A percentile compares a stretch with the other conserved stretches of the same genome.
phyloP scores from a whole-genome alignment of 2,329 filamentous ascomycete species.

The Colletotrichum magnum region DNA sequence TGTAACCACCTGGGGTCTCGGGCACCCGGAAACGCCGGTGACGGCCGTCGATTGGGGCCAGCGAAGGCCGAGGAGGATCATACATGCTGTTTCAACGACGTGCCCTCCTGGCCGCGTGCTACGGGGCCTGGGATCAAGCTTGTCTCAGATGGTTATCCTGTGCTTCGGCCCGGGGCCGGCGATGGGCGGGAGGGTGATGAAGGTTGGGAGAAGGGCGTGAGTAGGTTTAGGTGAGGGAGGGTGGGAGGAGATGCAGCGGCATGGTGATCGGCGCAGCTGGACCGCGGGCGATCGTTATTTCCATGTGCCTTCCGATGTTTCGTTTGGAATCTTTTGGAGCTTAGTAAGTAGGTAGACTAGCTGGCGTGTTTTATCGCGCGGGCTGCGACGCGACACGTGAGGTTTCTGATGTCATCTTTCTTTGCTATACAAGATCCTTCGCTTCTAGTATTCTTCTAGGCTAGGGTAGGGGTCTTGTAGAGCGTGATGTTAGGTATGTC shows the following conservation, averaged over 20 bases:
- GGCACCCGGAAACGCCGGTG: neutral
- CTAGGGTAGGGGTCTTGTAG: too few species aligned
- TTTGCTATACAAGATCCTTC: too few species aligned
- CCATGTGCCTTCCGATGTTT: too few species aligned
- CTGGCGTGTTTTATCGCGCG: too few species aligned
- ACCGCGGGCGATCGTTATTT: too few species aligned
- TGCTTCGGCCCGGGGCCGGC: slow-evolving; percentile 5
- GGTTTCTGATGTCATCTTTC: too few species aligned
- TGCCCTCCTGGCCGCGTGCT: neutral
- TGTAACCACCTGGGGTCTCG: slow-evolving; percentile 20
- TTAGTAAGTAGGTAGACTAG: too few species aligned
- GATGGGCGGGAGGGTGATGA: neutral
- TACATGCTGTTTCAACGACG: slow-evolving; percentile 20
- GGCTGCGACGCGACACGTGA: too few species aligned
- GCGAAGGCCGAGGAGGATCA: slow-evolving; percentile 5
- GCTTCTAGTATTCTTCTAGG: too few species aligned
- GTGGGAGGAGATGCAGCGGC: neutral
- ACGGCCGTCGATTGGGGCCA: neutral
- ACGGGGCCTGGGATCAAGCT: neutral
- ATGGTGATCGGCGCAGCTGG: neutral
- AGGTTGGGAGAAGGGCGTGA: neutral
- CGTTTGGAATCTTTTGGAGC: too few species aligned
- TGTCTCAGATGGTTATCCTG: neutral
- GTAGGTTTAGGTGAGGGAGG: neutral
- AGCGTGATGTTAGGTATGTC: too few species aligned